Evolutionary conservation across 2,329 filamentous ascomycete genomes (phyloP).

Genomic region (Cladobotryum protrusum): DNA sequence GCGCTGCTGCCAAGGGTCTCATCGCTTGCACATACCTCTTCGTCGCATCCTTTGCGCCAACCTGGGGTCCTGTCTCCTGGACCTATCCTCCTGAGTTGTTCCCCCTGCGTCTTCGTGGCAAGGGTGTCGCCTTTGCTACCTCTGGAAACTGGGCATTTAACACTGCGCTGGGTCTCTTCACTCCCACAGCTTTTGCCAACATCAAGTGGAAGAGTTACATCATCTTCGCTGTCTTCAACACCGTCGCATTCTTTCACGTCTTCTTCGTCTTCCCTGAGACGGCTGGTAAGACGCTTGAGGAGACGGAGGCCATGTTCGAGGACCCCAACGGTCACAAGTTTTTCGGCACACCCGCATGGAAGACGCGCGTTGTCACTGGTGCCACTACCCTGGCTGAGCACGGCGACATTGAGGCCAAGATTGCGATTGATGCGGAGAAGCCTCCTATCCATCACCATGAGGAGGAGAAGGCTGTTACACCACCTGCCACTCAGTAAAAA

Average conservation of each 20-base stretch:
- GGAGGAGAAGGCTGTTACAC: neutral
- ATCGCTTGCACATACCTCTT: slow-evolving; percentile 63
- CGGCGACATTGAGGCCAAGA: slow-evolving; percentile 23
- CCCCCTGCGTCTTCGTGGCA: slow-evolving; percentile 43
- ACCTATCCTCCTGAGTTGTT: slow-evolving; percentile 55
- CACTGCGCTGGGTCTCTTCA: slow-evolving; percentile 25
- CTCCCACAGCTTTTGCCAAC: slow-evolving; percentile 20
- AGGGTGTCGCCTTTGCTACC: slow-evolving; percentile 47
- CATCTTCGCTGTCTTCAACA: slow-evolving; percentile 47
- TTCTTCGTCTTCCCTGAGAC: slow-evolving; percentile 54
- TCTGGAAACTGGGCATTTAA: slow-evolving; percentile 39
- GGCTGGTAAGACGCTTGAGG: slow-evolving; percentile 48
- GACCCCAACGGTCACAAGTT: slow-evolving; percentile 26
- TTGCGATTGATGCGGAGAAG: slow-evolving; percentile 17
- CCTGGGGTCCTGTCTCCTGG: slow-evolving; percentile 45
- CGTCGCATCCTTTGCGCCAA: slow-evolving; percentile 43
- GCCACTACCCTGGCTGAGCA: slow-evolving; percentile 18
- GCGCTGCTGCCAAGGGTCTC: slow-evolving; percentile 50
- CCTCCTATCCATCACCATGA: slow-evolving; percentile 14
- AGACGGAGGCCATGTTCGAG: slow-evolving; percentile 45
- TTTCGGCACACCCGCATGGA: slow-evolving; percentile 28
- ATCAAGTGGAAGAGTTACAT: slow-evolving; percentile 29
- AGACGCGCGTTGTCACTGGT: slow-evolving; percentile 21
- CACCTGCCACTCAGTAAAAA: neutral
- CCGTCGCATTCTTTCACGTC: slow-evolving; percentile 43